Percentiles rank a stretch among this genome's conserved stretches.
Evolutionary conservation across 2,329 filamentous ascomycete genomes (phyloP).

Genomic region (Chalara sp.): DNA sequence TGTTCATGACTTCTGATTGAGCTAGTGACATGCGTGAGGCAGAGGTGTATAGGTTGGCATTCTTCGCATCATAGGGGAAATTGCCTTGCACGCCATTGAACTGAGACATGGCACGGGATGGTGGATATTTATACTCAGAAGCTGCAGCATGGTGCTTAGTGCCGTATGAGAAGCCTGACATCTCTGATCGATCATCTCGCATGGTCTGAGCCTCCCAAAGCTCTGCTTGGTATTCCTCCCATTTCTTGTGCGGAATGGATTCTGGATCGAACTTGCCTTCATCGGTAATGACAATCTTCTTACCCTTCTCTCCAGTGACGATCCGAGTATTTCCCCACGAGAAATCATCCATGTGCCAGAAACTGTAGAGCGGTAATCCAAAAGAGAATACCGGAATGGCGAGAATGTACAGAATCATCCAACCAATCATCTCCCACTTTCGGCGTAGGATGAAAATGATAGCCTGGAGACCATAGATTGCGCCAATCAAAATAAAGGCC

Average conservation of each 20-base stretch:
- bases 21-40: slow-evolving; percentile 74
- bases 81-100: slow-evolving; percentile 16
- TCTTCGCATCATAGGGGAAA: slow-evolving; percentile 26
- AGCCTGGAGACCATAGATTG: slow-evolving; percentile 95
- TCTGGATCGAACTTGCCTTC: slow-evolving; percentile 96
- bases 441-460: slow-evolving; percentile 94
- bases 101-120: slow-evolving; percentile 42
- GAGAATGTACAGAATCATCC: slow-evolving; percentile 94
- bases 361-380: slow-evolving; percentile 83
- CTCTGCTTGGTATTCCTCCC: slow-evolving; percentile 98
- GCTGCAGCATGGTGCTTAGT: slow-evolving; percentile 60
- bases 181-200: slow-evolving; percentile 74
- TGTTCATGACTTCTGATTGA: slow-evolving; percentile 48
- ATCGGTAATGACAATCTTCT: slow-evolving; percentile 88
- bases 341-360: slow-evolving; percentile 99
- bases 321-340: slow-evolving; percentile 98
- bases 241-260: slow-evolving; percentile 94
- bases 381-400: slow-evolving; percentile 91
- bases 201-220: slow-evolving; percentile 84
- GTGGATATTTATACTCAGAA: slow-evolving; percentile 65
- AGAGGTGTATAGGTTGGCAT: slow-evolving; percentile 35
- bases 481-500: slow-evolving; percentile 82
- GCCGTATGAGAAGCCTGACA: slow-evolving; percentile 90
- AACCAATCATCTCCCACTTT: slow-evolving; percentile 99
- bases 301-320: slow-evolving; percentile 87